A percentile compares a stretch with the other conserved stretches of the same genome.
These are phyloP conservation scores for Bisporella sp. DNA, from an alignment of 2,329 filamentous ascomycete species.

Conservation along the genomic window DNA sequence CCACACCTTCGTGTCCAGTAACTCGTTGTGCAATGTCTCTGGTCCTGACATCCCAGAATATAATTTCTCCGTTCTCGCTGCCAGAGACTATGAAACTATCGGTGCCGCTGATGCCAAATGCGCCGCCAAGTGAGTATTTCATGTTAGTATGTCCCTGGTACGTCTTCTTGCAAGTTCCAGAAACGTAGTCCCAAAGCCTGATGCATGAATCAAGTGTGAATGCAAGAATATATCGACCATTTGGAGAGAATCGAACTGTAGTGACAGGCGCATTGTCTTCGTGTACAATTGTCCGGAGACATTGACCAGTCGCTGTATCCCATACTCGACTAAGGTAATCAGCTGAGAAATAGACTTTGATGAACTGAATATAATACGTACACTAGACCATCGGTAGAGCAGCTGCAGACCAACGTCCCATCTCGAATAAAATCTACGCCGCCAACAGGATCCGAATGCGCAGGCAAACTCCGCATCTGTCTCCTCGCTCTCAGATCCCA, in stretches of 20 bases:
- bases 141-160: constrained; percentile 89
- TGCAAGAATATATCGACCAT: constrained; percentile 86
- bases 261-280: constrained; percentile 91
- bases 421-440: constrained; percentile 91
- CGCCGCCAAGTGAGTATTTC: constrained; percentile 76
- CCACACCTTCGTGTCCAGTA: constrained; percentile 47
- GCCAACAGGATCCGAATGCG: constrained; percentile 89
- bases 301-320: constrained; percentile 94
- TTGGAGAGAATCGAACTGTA: constrained; percentile 86
- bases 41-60: constrained; percentile 84
- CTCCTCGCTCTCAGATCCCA: constrained; percentile 90
- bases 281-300: constrained; percentile 87
- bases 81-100: constrained; percentile 67
- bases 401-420: constrained; percentile 86
- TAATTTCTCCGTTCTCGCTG: constrained; percentile 78
- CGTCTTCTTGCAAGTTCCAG: constrained; percentile 88
- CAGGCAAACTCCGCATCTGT: constrained; percentile 84
- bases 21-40: constrained; percentile 75
- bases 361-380: constrained; percentile 31
- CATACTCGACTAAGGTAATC: constrained; percentile 62
- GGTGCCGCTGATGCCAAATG: constrained; percentile 63
- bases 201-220: constrained; percentile 88
- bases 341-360: background rate
- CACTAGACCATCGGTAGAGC: constrained; percentile 86
- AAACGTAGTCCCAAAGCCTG: constrained; percentile 90